Conservation (phyloP, 192 early-diverging fungal genomes). For the Entomortierella chlamydospora region DNA sequence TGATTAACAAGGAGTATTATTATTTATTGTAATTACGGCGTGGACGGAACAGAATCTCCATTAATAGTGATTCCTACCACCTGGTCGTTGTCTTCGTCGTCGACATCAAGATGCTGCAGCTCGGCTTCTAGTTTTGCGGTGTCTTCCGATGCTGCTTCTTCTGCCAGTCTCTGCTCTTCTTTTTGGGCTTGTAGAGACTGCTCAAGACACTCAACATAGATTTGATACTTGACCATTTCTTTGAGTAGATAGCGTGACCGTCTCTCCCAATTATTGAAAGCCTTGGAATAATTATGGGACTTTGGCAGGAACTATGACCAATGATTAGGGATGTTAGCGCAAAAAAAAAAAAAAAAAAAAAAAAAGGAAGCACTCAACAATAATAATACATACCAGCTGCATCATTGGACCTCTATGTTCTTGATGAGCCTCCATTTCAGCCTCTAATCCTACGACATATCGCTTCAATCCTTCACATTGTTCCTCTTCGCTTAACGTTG, state of each 20-base stretch:
- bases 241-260: conserved; percentile 80
- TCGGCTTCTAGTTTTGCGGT: neutral
- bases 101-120: conserved; percentile 17
- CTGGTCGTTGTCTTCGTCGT: neutral
- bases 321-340: neutral
- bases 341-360: neutral
- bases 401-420: conserved; percentile 66
- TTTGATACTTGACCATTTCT: conserved; percentile 88
- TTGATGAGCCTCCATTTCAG: conserved; percentile 77
- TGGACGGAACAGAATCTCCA: too few species aligned
- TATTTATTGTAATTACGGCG: too few species aligned
- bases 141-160: neutral
- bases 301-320: conserved; percentile 64
- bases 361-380: neutral
- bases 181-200: conserved; percentile 53
- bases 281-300: conserved; percentile 71
- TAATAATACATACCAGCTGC: conserved; percentile 50
- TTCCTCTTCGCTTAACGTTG: conserved; percentile 30
- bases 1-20: too few species aligned
- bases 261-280: conserved; percentile 84
- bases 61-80: too few species aligned
- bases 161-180: neutral
- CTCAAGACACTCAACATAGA: conserved; percentile 80
- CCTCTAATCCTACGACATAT: conserved; percentile 71
- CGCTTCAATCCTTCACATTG: conserved; percentile 76